Conservation (phyloP, 2,329 filamentous ascomycete genomes). For the Purpureocillium takamizusanense region DNA sequence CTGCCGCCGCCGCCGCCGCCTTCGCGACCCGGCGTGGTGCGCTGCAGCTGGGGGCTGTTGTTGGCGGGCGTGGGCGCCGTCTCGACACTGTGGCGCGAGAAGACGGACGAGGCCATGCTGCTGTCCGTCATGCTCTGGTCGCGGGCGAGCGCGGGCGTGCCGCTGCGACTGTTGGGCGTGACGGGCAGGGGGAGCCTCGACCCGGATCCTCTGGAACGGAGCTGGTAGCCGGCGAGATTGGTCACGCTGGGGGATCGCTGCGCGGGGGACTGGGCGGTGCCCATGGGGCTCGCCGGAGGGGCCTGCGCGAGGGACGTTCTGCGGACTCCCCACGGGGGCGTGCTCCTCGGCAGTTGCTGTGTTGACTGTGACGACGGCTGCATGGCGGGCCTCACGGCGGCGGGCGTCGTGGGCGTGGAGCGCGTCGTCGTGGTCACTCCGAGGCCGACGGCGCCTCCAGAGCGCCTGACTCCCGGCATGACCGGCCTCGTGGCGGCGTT, state of each 20-base stretch:
- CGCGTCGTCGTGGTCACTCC: conserved; percentile 8
- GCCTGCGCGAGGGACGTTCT: background rate
- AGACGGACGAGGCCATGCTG: conserved; percentile 32
- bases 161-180: conserved; percentile 23
- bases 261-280: conserved; percentile 2
- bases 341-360: background rate
- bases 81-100: conserved; percentile 26
- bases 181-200: conserved; percentile 29
- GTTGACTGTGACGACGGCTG: background rate
- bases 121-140: conserved; percentile 32
- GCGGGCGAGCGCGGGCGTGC: conserved; percentile 23
- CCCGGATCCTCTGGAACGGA: conserved; percentile 25
- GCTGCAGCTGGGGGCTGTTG: conserved; percentile 18
- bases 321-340: conserved; percentile 1
- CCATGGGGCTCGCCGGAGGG: background rate
- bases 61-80: conserved; percentile 21
- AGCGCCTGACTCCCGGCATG: no score
- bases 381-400: conserved; percentile 5
- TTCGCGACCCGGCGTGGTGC: conserved; percentile 6
- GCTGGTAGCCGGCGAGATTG: conserved; percentile 15
- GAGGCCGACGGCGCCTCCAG: conserved; percentile 4
- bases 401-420: conserved; percentile 15
- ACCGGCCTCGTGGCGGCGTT: background rate
- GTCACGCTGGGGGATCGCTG: conserved; percentile 16
- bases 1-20: background rate